Evolutionary conservation across 2,329 filamentous ascomycete species (phyloP).

Genomic region (Colletotrichum sansevieriae): DNA sequence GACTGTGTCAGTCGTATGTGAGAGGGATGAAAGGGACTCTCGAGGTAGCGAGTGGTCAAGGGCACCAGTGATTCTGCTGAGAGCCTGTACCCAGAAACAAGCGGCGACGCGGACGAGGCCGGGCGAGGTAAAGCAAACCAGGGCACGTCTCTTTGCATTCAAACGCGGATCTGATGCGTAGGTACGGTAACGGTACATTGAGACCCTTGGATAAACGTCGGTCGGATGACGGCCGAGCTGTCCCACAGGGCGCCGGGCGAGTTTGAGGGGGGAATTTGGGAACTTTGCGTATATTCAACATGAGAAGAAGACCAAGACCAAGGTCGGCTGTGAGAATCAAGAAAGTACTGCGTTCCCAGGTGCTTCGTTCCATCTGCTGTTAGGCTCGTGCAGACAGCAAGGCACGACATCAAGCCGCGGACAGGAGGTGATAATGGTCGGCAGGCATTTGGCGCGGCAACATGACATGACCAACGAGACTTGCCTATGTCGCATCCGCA

Average conservation of each 20-base stretch:
- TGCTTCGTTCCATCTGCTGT: neutral
- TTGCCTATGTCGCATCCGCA: neutral
- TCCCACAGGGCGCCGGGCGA: conserved; percentile 11
- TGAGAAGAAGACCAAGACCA: neutral
- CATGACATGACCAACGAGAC: conserved; percentile 2
- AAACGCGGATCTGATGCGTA: conserved; percentile 18
- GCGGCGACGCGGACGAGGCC: conserved; percentile 12
- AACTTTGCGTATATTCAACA: neutral
- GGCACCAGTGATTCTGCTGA: conserved; percentile 3
- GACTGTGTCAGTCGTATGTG: neutral
- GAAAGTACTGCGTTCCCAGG: neutral
- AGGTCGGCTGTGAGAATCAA: neutral
- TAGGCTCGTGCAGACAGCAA: neutral
- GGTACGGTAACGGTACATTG: conserved; percentile 10
- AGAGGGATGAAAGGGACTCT: conserved; percentile 1
- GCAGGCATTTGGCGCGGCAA: conserved; percentile 15
- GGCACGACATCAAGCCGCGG: neutral
- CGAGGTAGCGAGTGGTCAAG: neutral
- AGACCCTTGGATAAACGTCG: conserved; percentile 20
- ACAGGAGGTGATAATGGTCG: neutral
- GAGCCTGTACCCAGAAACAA: conserved; percentile 5
- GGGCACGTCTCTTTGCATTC: neutral
- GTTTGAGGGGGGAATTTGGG: conserved; percentile 2
- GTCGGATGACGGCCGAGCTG: conserved; percentile 34
- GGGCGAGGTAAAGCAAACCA: conserved; percentile 14